A percentile compares a stretch with the other conserved stretches of the same genome.
These are phyloP conservation scores for Tagetes erecta DNA, from an alignment of 129 eudicot species.

Conservation along the genomic window DNA sequence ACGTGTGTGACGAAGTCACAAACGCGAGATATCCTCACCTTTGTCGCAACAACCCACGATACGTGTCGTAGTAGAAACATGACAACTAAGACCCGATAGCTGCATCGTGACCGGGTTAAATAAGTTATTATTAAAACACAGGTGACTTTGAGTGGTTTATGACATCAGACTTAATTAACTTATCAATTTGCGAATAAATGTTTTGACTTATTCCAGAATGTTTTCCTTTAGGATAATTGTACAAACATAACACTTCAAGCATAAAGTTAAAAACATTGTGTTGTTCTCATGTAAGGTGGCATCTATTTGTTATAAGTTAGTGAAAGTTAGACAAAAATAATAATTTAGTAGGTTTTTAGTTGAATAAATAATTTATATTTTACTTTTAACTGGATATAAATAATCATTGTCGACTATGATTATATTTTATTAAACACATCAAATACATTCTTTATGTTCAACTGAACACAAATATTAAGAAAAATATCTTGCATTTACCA, in stretches of 20 bases:
- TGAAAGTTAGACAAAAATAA: constrained; percentile 6
- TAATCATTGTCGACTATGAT: not conserved
- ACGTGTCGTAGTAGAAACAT: no score
- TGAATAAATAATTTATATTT: not conserved
- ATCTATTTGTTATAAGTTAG: constrained; percentile 14
- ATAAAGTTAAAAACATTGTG: constrained; percentile 40
- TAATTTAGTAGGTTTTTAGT: not conserved
- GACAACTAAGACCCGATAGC: no score
- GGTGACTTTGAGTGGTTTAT: not conserved
- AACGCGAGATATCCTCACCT: no score
- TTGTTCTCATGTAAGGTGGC: constrained; percentile 25
- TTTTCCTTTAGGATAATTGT: not conserved
- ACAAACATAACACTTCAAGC: constrained; percentile 27
- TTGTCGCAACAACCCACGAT: no score
- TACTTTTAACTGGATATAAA: not conserved
- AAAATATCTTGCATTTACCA: not conserved
- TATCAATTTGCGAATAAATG: not conserved
- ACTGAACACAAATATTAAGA: not conserved
- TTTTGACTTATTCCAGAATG: constrained; percentile 31
- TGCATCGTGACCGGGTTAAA: no score
- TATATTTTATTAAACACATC: not conserved
- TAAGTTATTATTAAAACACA: no score
- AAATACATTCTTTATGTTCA: not conserved
- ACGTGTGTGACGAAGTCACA: no score
- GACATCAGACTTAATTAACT: not conserved